phyloP scores from a whole-genome alignment of 2,329 filamentous ascomycete species.

The Neonectria sp. region DNA sequence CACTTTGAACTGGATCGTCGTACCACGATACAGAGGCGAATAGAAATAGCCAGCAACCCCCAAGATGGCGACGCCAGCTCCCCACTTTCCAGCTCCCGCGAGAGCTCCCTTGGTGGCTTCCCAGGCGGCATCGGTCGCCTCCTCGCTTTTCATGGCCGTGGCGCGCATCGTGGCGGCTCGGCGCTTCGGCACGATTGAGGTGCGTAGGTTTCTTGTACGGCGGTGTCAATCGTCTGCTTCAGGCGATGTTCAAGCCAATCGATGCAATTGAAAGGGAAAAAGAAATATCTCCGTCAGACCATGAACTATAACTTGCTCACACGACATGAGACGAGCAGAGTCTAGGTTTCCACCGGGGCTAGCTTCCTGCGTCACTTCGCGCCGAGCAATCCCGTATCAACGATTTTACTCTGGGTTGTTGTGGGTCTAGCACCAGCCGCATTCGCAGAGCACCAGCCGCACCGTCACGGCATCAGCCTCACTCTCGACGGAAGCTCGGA shows the following conservation, averaged over 20 bases:
- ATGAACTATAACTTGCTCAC: slow-evolving; percentile 33
- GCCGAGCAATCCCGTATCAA: slow-evolving; percentile 40
- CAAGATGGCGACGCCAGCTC: slow-evolving; percentile 73
- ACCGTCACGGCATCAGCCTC: slow-evolving; percentile 20
- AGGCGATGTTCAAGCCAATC: background rate
- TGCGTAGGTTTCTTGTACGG: slow-evolving; percentile 1
- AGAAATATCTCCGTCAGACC: slow-evolving; percentile 37
- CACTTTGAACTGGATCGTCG: slow-evolving; percentile 85
- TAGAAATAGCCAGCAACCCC: slow-evolving; percentile 74
- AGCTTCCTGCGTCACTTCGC: slow-evolving; percentile 15
- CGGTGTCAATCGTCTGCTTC: background rate
- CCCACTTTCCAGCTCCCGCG: slow-evolving; percentile 81
- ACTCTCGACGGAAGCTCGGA: slow-evolving; percentile 14
- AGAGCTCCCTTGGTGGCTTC: slow-evolving; percentile 78
- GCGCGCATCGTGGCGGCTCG: slow-evolving; percentile 39
- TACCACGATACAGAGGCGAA: slow-evolving; percentile 79
- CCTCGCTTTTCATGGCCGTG: slow-evolving; percentile 72
- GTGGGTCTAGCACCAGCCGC: slow-evolving; percentile 22
- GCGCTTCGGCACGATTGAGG: background rate
- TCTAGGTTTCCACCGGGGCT: slow-evolving; percentile 20
- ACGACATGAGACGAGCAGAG: slow-evolving; percentile 16
- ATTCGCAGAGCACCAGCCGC: slow-evolving; percentile 6
- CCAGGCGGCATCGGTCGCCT: slow-evolving; percentile 79
- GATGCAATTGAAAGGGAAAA: slow-evolving; percentile 17
- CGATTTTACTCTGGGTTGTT: slow-evolving; percentile 19